Base-by-base conservation (phyloP, 2,329 filamentous ascomycete species). In the Westerdykella sp. region DNA sequence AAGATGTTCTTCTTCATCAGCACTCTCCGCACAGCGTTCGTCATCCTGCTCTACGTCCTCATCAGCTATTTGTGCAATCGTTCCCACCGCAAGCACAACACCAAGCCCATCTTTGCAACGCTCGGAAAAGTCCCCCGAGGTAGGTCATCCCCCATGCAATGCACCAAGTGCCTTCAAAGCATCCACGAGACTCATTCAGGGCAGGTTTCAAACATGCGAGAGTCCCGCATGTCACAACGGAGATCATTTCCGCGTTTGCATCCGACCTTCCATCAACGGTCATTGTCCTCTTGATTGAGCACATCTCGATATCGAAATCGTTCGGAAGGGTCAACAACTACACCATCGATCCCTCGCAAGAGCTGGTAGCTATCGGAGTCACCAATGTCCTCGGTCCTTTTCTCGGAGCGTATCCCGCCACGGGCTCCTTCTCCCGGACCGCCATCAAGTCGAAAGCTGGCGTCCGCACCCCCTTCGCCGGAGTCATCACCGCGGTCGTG, bases 381-480 rank as follows among this genome's bases (percentile, higher is more conserved):
- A 85, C 84, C 22, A 97, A 97, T 63, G 74, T 97, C 36, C 75
- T 97, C 7, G 90, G 87, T 0, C 89, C 93, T 2, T 95, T 97
- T 71, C 53, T 97, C 3, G 93, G 91, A 44, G 91, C 78, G 2
- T 98, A 95, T 60, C 87, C 91, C 13, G 86, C 88, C 0, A 98
- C 91, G 2, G 91, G 93, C 2, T 97, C 91, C 4, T 98, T 98
- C 75, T 95, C 87, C 23, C 83, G 93, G 48, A 97, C 93, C 21
- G 91, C 93, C 40, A 96, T 98, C 71, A 95, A 96, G 69, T 94
- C 91, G 5, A 97, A 97, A 69, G 90, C 93, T 42, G 93, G 93
- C 59, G 91, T 96, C 3, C 82, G 89, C 15, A 96, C 90, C 0
- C 91, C 91, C 2, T 83, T 95, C 44, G 89, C 88, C 12, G 91